These are phyloP conservation scores for Vinca minor DNA, from an alignment of 257 asterid species.

Conservation along the genomic window DNA sequence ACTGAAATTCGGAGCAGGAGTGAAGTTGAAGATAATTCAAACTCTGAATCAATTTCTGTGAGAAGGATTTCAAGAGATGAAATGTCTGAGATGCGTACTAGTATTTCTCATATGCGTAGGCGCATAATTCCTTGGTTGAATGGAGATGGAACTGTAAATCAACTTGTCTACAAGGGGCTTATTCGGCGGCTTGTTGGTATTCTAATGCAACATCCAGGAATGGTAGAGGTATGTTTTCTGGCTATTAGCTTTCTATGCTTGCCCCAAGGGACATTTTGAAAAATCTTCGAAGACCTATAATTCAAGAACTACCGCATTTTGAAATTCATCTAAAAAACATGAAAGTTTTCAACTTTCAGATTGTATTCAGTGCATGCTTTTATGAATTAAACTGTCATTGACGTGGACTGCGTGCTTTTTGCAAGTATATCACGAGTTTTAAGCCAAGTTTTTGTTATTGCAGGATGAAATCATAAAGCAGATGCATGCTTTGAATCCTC, in stretches of 20 bases:
- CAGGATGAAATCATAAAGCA: constrained; percentile 67
- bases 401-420: neutral
- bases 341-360: neutral
- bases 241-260: neutral
- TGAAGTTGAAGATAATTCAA: constrained; percentile 19
- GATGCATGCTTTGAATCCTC: constrained; percentile 76
- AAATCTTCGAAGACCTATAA: neutral
- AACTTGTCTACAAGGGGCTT: constrained; percentile 76
- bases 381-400: neutral
- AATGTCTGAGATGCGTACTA: constrained; percentile 22
- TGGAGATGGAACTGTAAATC: constrained; percentile 80
- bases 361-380: neutral
- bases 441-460: constrained; percentile 7
- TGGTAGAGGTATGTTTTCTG: constrained; percentile 52
- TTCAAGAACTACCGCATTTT: neutral
- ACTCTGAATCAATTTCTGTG: constrained; percentile 29
- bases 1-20: constrained; percentile 24
- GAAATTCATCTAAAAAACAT: neutral
- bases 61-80: constrained; percentile 20
- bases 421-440: neutral
- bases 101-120: constrained; percentile 33
- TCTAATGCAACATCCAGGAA: constrained; percentile 92
- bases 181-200: constrained; percentile 67
- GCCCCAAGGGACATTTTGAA: neutral
- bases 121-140: constrained; percentile 84